Conservation (phyloP, 1,284 basidiomycete species). For the Tilletia horrida region DNA sequence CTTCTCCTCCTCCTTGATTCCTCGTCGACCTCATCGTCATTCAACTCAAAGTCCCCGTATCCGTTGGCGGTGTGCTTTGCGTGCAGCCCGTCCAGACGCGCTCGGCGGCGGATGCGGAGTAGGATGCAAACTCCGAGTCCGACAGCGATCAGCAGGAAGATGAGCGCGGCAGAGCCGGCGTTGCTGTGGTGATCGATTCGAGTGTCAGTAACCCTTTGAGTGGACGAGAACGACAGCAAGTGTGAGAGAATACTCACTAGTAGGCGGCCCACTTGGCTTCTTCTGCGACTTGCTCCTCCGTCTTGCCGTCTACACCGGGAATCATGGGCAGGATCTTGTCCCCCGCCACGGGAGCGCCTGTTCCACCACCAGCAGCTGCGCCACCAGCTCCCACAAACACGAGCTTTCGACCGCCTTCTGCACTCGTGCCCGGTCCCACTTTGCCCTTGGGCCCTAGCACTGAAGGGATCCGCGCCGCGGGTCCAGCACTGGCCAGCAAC, state of each 20-base stretch:
- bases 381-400: conserved; percentile 26
- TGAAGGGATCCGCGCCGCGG: conserved; percentile 65
- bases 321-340: conserved; percentile 51
- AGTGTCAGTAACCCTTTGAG: no score
- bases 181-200: conserved; percentile 74
- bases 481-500: conserved; percentile 72
- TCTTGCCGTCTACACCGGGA: conserved; percentile 57
- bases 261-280: conserved; percentile 46
- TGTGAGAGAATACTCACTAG: conserved; percentile 43
- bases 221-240: background rate
- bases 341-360: conserved; percentile 17
- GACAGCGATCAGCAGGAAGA: conserved; percentile 70
- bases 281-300: conserved; percentile 49
- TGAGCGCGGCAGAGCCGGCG: conserved; percentile 77
- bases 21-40: conserved; percentile 59
- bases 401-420: conserved; percentile 60
- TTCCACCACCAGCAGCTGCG: conserved; percentile 33
- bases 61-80: background rate
- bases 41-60: background rate
- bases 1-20: conserved; percentile 59
- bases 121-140: conserved; percentile 72
- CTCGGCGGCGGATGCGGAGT: conserved; percentile 63
- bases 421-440: conserved; percentile 56
- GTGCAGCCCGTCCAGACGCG: conserved; percentile 25
- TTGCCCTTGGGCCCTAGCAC: background rate